Base-by-base conservation (phyloP, 768 basidiomycete genomes). In the Mycena leptocephala region DNA sequence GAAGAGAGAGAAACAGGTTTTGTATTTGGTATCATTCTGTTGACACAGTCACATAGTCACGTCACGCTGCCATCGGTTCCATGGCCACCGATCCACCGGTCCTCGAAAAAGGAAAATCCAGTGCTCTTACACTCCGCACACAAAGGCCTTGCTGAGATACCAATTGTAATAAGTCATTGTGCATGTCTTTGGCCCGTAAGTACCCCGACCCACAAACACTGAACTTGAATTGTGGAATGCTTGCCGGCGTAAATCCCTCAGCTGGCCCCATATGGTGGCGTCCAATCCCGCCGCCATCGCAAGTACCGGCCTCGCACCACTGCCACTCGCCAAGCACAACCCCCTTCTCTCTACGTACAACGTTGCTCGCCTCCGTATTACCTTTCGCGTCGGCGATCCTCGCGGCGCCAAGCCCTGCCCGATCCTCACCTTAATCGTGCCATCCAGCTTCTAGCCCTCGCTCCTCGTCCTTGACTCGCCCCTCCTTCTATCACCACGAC, bases 231-330 rank as follows among this genome's bases (percentile, higher is more conserved):
- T n/a, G n/a, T 16, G 30, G 9, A n/a, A 53, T 26, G 13, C 24
- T 55, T 30, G 61, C 61, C 70, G 63, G 71, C 71, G 63, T 65
- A 65, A 72, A 65, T 72, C 71, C 43, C 69, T 33, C 69, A 59
- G n/a, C 39, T 24, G 20, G 22, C 48, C 64, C 64, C 43, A 65
- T 65, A 13, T 35, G 48, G 69, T 61, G 69, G 41, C 43, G 55
- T 70, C 56, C 24, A 51, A 39, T 61, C 69, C 70, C 70, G 70
- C 70, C 70, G 70, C 70, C 70, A 63, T 71, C 69, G 69, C 67
- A 61, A n/a, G n/a, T n/a, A n/a, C n/a, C n/a, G n/a, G n/a, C n/a
- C n/a, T n/a, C 33, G 3, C 59, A 37, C 59, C 37, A 61, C 59
- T 39, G 59, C 59, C 59, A 61, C 59, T 20, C 35, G 59, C 59